Base-by-base conservation (phyloP, 2,329 filamentous ascomycete species). In the Diplodia scrobiculata region DNA sequence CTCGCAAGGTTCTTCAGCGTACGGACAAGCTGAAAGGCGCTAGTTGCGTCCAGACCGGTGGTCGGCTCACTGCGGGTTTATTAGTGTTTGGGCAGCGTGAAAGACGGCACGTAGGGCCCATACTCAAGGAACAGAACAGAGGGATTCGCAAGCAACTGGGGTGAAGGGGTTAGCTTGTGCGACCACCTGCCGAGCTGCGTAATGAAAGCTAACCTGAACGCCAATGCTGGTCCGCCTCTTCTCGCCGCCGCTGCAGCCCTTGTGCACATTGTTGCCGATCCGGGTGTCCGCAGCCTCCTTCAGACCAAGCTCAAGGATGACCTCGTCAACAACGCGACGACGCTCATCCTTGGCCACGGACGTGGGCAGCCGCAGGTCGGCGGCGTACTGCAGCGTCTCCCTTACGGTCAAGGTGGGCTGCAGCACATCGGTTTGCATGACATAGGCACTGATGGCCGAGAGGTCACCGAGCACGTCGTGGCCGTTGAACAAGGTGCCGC, bases 171-270 rank as follows among this genome's bases (percentile, higher is more conserved):
- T 32, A 62, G 58, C 38, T 17, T 2, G 29, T 21, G 29, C 13
- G 17, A 14, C 19, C 17, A 13, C 3, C 11, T 17, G 29, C 48
- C n/a, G 45, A 36, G 3, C 10, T 25, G 63, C 7, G 14, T n/a
- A 36, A 25, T 27, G 34, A n/a, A 17, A 36, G 58, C 58, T 62
- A 50, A 72, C 72, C 75, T 92, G 90, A 4, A 93, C 89, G 2
- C 89, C 90, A 55, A 93, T 90, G 68, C 89, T 91, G 0, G 89
- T 89, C 36, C 90, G 81, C 68, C 90, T 82, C 79, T 92, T 92
- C 75, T 93, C 91, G 2, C 90, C 91, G 0, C 91, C 90, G 53
- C 89, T 92, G 71, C 90, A 92, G 0, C 90, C 90, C 53, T 90
- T 88, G 71, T 91, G 88, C 60, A 85, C 84, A 66, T 84, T 85